Evolutionary conservation across 345 rosid genomes (phyloP).

Genomic region (Salix udensis): DNA sequence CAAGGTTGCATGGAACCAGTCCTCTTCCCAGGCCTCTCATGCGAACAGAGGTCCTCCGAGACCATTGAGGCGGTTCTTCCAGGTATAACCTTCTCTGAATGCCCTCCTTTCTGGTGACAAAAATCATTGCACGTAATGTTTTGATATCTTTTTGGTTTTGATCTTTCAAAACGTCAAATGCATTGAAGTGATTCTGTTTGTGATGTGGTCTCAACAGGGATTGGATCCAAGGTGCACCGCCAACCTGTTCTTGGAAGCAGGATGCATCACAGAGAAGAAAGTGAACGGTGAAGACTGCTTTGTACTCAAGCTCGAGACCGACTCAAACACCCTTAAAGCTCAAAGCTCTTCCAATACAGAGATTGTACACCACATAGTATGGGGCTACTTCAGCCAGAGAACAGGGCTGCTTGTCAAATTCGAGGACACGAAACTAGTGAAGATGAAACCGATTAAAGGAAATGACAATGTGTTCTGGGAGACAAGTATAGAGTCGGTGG

Average conservation of each 20-base stretch:
- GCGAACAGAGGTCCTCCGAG: constrained; percentile 83
- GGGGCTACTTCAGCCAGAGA: constrained; percentile 94
- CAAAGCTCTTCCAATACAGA: constrained; percentile 71
- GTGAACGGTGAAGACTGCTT: constrained; percentile 62
- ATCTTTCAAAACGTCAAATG: background rate
- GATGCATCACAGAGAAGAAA: constrained; percentile 60
- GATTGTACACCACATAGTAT: constrained; percentile 68
- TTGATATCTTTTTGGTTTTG: background rate
- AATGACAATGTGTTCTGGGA: constrained; percentile 63
- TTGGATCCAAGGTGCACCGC: constrained; percentile 84
- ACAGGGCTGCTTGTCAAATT: constrained; percentile 70
- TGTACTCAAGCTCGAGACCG: constrained; percentile 65
- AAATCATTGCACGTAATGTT: background rate
- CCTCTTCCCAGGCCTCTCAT: constrained; percentile 71
- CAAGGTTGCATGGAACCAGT: constrained; percentile 86
- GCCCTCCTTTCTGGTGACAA: background rate
- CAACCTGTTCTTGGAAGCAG: constrained; percentile 65
- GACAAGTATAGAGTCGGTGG: constrained; percentile 60
- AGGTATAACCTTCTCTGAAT: constrained; percentile 35
- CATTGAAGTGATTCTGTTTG: background rate
- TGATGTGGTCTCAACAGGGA: constrained; percentile 41
- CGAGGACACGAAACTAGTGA: constrained; percentile 68
- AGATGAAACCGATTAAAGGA: constrained; percentile 48
- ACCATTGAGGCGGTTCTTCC: constrained; percentile 85
- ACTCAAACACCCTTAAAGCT: constrained; percentile 40